phyloP scores from a whole-genome alignment of 2,329 filamentous ascomycete species.

The Colletotrichum limetticola region DNA sequence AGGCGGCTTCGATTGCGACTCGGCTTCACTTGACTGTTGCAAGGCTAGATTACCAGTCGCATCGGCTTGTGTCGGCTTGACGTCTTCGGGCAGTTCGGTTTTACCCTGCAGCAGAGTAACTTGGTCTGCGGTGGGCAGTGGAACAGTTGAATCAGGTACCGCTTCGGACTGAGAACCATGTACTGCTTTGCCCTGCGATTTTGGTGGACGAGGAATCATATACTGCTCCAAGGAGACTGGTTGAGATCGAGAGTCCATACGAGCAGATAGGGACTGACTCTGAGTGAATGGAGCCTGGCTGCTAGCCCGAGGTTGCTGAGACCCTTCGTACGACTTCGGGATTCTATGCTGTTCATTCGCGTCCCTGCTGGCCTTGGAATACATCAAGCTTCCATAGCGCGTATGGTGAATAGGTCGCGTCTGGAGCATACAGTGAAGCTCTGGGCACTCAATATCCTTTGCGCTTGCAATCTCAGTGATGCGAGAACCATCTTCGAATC shows the following conservation, averaged over 20 bases:
- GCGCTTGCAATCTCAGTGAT: neutral
- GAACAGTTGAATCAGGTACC: neutral
- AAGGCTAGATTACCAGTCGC: neutral
- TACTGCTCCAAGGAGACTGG: constrained; percentile 2
- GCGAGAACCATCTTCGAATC: constrained; percentile 3
- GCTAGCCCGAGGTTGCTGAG: neutral
- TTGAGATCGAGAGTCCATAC: neutral
- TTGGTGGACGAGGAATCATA: neutral
- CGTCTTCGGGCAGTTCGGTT: neutral
- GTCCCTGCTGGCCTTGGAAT: neutral
- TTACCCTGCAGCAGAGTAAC: neutral
- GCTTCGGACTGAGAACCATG: neutral
- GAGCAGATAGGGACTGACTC: neutral
- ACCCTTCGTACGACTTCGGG: neutral
- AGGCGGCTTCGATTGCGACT: constrained; percentile 43
- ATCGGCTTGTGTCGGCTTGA: neutral
- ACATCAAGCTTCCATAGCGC: neutral
- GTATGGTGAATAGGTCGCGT: constrained; percentile 7
- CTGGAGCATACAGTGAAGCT: neutral
- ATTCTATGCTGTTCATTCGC: neutral
- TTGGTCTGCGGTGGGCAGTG: too few relatives aligned
- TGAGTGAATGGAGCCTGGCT: neutral
- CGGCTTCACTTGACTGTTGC: neutral
- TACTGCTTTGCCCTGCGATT: neutral
- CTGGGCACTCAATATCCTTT: neutral